Percentiles rank a stretch among this genome's conserved stretches.
These are phyloP conservation scores for Rubia yunnanensis DNA, from an alignment of 257 asterid species.

Conservation along the genomic window DNA sequence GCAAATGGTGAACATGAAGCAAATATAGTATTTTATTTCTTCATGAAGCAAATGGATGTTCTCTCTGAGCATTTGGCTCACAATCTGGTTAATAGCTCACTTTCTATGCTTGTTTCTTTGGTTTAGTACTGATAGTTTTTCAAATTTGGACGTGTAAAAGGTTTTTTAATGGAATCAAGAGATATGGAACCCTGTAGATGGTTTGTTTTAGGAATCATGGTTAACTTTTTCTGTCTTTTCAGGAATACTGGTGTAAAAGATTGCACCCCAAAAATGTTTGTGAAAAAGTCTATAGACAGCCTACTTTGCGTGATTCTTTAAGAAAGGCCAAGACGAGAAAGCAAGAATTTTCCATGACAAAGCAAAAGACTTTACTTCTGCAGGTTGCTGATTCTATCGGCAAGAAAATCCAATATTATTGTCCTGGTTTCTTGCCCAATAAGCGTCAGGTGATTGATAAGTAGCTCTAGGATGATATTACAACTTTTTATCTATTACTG, in stretches of 20 bases:
- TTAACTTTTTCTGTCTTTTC: conserved; percentile 9
- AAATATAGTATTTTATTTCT: background rate
- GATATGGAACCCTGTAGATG: background rate
- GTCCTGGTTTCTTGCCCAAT: conserved; percentile 86
- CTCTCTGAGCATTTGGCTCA: background rate
- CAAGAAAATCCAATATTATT: conserved; percentile 76
- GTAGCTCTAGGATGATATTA: background rate
- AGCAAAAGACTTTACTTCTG: conserved; percentile 62
- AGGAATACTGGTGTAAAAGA: conserved; percentile 99
- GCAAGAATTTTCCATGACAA: conserved; percentile 68
- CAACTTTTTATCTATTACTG: background rate
- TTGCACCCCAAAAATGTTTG: conserved; percentile 93
- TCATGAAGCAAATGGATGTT: background rate
- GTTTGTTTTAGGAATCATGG: conserved; percentile 6
- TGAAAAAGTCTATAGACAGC: conserved; percentile 96
- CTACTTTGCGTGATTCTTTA: conserved; percentile 85
- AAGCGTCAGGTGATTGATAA: conserved; percentile 78
- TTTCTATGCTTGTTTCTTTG: background rate
- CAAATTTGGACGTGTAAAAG: background rate
- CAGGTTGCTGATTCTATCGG: conserved; percentile 93
- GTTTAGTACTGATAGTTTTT: background rate
- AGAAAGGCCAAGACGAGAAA: conserved; percentile 91
- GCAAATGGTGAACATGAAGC: too few relatives aligned
- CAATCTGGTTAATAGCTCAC: conserved; percentile 1
- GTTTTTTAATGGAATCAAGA: background rate